These are phyloP conservation scores for Saksenaea oblongispora DNA, from an alignment of 371 early-diverging fungal species.

Conservation along the genomic window DNA sequence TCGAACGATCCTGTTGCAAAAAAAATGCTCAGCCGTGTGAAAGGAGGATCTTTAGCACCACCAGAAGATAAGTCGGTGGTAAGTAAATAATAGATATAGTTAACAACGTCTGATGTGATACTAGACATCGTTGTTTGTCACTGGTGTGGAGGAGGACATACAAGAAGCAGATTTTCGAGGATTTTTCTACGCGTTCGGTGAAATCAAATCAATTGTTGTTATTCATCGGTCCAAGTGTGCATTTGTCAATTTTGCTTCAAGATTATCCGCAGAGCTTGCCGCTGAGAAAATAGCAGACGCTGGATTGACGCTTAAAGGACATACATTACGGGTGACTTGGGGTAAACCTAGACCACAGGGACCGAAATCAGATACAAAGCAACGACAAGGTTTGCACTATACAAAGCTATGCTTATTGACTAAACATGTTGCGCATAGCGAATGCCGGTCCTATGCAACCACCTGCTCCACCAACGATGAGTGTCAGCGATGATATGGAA, in stretches of 20 bases:
- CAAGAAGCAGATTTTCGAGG: conserved; percentile 74
- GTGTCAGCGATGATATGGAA: conserved; percentile 16
- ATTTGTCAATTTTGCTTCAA: conserved; percentile 84
- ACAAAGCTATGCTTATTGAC: neutral
- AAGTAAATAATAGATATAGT: conserved; percentile 14
- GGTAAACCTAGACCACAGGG: conserved; percentile 62
- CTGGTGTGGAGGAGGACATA: conserved; percentile 68
- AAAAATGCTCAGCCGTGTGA: conserved; percentile 70
- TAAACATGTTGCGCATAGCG: conserved; percentile 6
- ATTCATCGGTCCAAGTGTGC: conserved; percentile 81
- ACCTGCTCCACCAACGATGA: conserved; percentile 47
- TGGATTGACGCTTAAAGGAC: conserved; percentile 53
- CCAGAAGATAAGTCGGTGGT: conserved; percentile 74
- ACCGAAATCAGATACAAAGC: conserved; percentile 47
- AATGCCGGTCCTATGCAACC: conserved; percentile 29
- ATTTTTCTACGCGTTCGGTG: conserved; percentile 83
- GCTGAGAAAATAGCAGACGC: conserved; percentile 57
- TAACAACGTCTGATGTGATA: neutral
- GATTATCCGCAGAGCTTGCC: conserved; percentile 79
- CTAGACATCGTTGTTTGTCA: conserved; percentile 80
- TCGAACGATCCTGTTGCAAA: conserved; percentile 92
- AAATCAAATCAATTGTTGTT: conserved; percentile 86
- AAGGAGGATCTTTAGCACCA: conserved; percentile 46
- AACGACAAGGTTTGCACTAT: neutral
- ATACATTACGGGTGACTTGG: conserved; percentile 60